Percentiles rank a stretch among this genome's conserved stretches.
phyloP scores from a whole-genome alignment of 768 basidiomycete species.

The Tricholoma furcatifolium region DNA sequence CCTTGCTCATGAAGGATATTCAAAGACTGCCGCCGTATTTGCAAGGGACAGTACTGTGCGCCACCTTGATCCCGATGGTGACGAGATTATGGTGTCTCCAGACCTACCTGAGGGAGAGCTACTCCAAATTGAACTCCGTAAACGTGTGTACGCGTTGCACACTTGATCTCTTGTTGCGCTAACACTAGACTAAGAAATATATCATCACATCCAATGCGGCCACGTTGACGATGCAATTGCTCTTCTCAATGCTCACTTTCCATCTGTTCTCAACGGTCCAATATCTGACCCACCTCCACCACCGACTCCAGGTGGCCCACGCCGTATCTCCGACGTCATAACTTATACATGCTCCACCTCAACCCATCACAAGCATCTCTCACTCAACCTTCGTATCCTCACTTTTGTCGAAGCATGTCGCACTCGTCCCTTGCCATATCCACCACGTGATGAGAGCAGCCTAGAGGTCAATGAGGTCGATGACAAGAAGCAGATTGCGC shows the following conservation, averaged over 20 bases:
- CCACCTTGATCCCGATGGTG: constrained; percentile 68
- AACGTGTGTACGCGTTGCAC: constrained; percentile 38
- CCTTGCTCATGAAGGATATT: constrained; percentile 71
- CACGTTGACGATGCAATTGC: constrained; percentile 69
- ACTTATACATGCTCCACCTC: constrained; percentile 61
- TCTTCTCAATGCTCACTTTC: constrained; percentile 72
- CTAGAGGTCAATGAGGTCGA: background rate
- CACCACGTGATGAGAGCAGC: constrained; percentile 19
- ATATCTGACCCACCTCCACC: constrained; percentile 33
- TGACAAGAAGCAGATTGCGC: constrained; percentile 40
- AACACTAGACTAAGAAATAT: constrained; percentile 52
- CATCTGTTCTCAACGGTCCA: constrained; percentile 44
- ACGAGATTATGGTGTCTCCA: constrained; percentile 45
- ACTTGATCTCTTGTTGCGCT: background rate
- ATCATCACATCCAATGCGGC: constrained; percentile 68
- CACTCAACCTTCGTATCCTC: constrained; percentile 83
- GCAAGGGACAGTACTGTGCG: constrained; percentile 58
- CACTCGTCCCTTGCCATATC: constrained; percentile 59
- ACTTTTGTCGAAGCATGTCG: constrained; percentile 86
- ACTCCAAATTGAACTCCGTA: constrained; percentile 47
- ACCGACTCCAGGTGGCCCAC: background rate
- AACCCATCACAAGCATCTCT: constrained; percentile 70
- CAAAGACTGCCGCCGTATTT: constrained; percentile 70
- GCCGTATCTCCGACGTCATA: constrained; percentile 30
- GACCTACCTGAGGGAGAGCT: constrained; percentile 39